Percentiles rank a stretch among this genome's conserved stretches.
phyloP scores from a whole-genome alignment of 345 rosid species.

The Draba incana region DNA sequence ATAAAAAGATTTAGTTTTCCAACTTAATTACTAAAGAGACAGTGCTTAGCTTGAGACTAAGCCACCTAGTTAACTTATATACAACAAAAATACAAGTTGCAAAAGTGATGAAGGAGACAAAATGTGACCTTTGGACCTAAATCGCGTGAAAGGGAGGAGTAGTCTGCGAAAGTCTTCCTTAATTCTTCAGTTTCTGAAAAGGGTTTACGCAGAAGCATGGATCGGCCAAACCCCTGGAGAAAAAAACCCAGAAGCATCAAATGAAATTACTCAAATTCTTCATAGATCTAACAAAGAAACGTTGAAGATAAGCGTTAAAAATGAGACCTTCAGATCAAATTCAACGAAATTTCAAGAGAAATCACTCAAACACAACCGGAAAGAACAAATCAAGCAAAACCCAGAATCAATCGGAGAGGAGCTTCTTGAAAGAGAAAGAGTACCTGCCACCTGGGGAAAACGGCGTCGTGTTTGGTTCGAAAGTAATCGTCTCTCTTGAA shows the following conservation, averaged over 20 bases:
- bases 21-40: neutral
- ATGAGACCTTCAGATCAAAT: constrained; percentile 1
- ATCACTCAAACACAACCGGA: constrained; percentile 10
- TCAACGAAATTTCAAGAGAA: constrained; percentile 3
- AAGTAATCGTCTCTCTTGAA: constrained; percentile 64
- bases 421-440: constrained; percentile 1
- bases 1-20: neutral
- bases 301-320: neutral
- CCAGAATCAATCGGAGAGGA: neutral
- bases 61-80: neutral
- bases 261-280: constrained; percentile 2
- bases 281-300: neutral
- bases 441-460: constrained; percentile 83
- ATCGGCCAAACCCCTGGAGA: constrained; percentile 29
- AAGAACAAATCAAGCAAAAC: constrained; percentile 9
- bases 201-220: constrained; percentile 37
- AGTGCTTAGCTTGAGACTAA: constrained; percentile 17
- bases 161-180: constrained; percentile 5
- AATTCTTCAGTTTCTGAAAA: constrained; percentile 26
- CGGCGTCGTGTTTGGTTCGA: constrained; percentile 64
- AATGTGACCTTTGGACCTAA: constrained; percentile 41
- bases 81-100: neutral
- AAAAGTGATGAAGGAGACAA: constrained; percentile 7
- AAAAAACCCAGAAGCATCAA: constrained; percentile 7
- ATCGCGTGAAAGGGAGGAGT: constrained; percentile 29